These are phyloP conservation scores for Hypomyces rosellus DNA, from an alignment of 2,329 filamentous ascomycete species.

Conservation along the genomic window DNA sequence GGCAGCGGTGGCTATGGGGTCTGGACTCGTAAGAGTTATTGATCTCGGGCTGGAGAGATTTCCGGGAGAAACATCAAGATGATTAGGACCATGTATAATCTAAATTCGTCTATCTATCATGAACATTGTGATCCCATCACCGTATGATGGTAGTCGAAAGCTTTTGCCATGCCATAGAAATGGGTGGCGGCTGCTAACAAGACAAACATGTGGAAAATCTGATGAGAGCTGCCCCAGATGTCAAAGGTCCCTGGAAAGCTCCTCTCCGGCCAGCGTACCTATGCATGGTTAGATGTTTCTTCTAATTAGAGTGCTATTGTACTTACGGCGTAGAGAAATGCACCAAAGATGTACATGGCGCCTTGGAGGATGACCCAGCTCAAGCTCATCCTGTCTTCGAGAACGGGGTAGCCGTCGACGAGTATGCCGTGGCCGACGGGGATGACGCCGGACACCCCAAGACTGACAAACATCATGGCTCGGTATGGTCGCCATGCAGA, in stretches of 20 bases:
- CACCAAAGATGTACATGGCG: slow-evolving; percentile 76
- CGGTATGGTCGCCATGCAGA: slow-evolving; percentile 79
- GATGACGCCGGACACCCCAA: slow-evolving; percentile 77
- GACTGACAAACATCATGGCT: slow-evolving; percentile 80
- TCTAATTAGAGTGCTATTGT: slow-evolving; percentile 21
- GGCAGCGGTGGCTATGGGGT: slow-evolving; percentile 61
- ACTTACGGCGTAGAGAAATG: slow-evolving; percentile 72
- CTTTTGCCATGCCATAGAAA: slow-evolving; percentile 71
- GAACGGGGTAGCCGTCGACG: slow-evolving; percentile 58
- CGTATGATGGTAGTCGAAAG: slow-evolving; percentile 79
- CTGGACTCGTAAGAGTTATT: slow-evolving; percentile 59
- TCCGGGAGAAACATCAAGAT: slow-evolving; percentile 4
- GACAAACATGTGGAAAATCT: slow-evolving; percentile 91
- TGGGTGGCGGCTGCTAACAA: slow-evolving; percentile 76
- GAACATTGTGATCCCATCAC: slow-evolving; percentile 47
- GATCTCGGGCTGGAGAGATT: slow-evolving; percentile 51
- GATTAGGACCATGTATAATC: neutral
- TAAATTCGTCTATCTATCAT: slow-evolving; percentile 5
- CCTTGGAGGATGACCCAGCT: slow-evolving; percentile 77
- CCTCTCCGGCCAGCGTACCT: slow-evolving; percentile 78
- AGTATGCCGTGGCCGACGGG: slow-evolving; percentile 72
- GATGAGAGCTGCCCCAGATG: slow-evolving; percentile 88
- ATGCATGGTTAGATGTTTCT: neutral
- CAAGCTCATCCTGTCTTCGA: slow-evolving; percentile 71
- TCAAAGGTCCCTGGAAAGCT: slow-evolving; percentile 74